Conservation (phyloP, 495 filamentous ascomycete species). For the Lophium mytilinum region DNA sequence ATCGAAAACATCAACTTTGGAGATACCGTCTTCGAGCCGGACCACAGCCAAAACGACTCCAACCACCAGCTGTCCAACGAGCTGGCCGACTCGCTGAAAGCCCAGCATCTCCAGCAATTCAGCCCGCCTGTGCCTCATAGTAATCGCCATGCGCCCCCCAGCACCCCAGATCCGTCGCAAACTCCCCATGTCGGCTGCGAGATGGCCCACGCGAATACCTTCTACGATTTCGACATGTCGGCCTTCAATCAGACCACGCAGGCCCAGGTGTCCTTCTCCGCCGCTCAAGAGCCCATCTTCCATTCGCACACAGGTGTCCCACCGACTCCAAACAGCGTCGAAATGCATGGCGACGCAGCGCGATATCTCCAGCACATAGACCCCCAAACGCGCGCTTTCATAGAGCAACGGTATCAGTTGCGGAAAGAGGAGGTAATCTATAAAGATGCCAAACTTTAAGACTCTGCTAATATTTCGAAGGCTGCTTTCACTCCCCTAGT, state of each 20-base stretch:
- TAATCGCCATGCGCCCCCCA: background rate
- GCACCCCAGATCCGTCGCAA: background rate
- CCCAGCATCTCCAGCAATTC: conserved; percentile 18
- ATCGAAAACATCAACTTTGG: conserved; percentile 27
- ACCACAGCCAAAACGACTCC: conserved; percentile 4
- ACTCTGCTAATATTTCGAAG: conserved; percentile 33
- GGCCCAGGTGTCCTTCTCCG: conserved; percentile 3
- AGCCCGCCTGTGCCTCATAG: conserved; percentile 10
- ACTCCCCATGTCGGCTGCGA: conserved; percentile 9
- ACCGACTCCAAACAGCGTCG: conserved; percentile 87
- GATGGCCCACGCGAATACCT: conserved; percentile 8
- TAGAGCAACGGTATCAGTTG: conserved; percentile 60
- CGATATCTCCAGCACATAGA: conserved; percentile 53
- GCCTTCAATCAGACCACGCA: conserved; percentile 44
- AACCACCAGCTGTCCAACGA: conserved; percentile 14
- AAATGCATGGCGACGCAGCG: conserved; percentile 63
- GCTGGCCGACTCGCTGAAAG: conserved; percentile 22
- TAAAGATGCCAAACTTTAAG: conserved; percentile 1
- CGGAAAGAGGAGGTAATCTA: conserved; percentile 76
- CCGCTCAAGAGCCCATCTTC: conserved; percentile 12
- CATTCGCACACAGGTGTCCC: conserved; percentile 46
- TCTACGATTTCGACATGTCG: conserved; percentile 21
- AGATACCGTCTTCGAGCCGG: conserved; percentile 13
- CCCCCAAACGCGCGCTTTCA: conserved; percentile 55
- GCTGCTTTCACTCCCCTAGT: conserved; percentile 90